These are phyloP conservation scores for Vinca minor DNA, from an alignment of 257 asterid species.

Conservation along the genomic window DNA sequence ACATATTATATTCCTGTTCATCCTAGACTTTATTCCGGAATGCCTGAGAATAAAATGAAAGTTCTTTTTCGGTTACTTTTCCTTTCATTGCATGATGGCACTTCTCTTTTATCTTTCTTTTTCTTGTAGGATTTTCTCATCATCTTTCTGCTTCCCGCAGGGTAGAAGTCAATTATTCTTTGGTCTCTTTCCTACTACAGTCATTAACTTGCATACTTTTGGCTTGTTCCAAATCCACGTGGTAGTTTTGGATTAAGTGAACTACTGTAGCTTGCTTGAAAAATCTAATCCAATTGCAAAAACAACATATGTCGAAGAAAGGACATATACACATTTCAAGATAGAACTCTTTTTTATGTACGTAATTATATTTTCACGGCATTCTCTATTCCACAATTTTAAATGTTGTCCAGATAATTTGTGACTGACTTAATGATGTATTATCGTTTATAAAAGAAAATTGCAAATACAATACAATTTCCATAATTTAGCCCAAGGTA, in stretches of 20 bases:
- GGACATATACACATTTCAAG: too few relatives aligned
- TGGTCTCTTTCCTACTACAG: too few relatives aligned
- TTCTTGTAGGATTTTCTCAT: too few relatives aligned
- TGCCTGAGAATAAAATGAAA: not conserved
- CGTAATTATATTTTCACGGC: not conserved
- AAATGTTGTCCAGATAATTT: not conserved
- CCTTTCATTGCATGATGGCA: not conserved
- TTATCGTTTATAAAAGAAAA: not conserved
- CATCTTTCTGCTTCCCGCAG: not conserved
- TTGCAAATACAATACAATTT: not conserved
- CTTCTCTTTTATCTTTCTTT: too few relatives aligned
- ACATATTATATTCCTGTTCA: not conserved
- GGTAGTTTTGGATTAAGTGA: not conserved
- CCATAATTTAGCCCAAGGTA: not conserved
- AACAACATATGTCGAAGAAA: not conserved
- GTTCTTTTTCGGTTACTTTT: not conserved
- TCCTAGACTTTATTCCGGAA: not conserved
- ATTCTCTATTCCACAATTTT: not conserved
- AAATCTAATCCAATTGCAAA: not conserved
- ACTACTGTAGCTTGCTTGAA: not conserved
- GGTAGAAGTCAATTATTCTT: not conserved
- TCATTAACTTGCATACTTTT: not conserved
- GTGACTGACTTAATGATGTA: too few relatives aligned
- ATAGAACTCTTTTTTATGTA: not conserved
- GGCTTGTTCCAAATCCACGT: not conserved